phyloP scores from a whole-genome alignment of 2,329 filamentous ascomycete species.

The Dactylonectria estremocensis region DNA sequence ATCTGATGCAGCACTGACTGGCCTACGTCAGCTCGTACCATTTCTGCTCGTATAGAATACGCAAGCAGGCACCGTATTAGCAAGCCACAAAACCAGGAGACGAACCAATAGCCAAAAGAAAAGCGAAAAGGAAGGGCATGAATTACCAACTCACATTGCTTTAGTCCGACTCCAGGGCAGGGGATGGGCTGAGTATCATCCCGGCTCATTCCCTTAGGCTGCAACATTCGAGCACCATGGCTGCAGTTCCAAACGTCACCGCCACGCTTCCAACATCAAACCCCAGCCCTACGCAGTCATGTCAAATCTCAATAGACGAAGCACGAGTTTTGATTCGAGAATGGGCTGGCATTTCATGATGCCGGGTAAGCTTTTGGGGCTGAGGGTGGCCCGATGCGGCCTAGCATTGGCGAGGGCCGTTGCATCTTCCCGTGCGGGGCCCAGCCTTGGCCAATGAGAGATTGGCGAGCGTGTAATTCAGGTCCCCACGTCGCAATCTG shows the following conservation, averaged over 20 bases:
- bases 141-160: too few relatives aligned
- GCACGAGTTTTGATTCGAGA: constrained; percentile 1
- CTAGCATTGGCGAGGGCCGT: constrained; percentile 34
- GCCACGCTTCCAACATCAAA: too few relatives aligned
- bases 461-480: constrained; percentile 1
- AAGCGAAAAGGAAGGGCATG: background rate
- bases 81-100: background rate
- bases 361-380: constrained; percentile 19
- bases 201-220: background rate
- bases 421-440: background rate
- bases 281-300: too few relatives aligned
- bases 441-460: background rate
- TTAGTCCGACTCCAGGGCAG: background rate
- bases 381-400: constrained; percentile 20
- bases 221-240: background rate
- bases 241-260: too few relatives aligned
- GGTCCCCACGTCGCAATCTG: background rate
- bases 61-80: background rate
- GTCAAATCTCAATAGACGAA: background rate
- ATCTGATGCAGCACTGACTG: background rate
- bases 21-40: constrained; percentile 22
- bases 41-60: constrained; percentile 4
- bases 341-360: constrained; percentile 4
- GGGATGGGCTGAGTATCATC: background rate
- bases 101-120: background rate